A percentile compares a stretch with the other conserved stretches of the same genome.
These are phyloP conservation scores for Cryphonectria nitschkei DNA, from an alignment of 2,329 filamentous ascomycete species.

Conservation along the genomic window DNA sequence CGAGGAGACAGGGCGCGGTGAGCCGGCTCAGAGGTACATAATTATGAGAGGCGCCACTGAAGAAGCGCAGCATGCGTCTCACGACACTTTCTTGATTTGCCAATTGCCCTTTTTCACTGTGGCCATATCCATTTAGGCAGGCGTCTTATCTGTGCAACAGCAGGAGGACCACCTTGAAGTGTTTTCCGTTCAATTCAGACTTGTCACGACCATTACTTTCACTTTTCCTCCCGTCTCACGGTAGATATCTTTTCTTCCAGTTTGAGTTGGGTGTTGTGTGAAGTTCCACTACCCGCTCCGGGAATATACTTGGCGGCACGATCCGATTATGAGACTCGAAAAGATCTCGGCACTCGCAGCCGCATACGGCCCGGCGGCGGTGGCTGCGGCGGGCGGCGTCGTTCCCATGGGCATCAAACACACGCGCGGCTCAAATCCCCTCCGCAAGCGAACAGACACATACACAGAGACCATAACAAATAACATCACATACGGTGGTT, in stretches of 20 bases:
- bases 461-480: constrained; percentile 50
- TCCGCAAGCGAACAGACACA: constrained; percentile 27
- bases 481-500: constrained; percentile 58
- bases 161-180: not conserved
- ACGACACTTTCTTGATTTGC: constrained; percentile 1
- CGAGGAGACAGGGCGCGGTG: not conserved
- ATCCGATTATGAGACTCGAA: constrained; percentile 5
- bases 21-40: constrained; percentile 6
- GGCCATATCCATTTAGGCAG: not conserved
- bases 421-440: constrained; percentile 2
- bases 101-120: not conserved
- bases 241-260: not conserved
- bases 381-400: constrained; percentile 9
- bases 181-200: not conserved
- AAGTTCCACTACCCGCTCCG: too few relatives aligned
- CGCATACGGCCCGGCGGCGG: constrained; percentile 1
- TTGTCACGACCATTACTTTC: too few relatives aligned
- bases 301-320: not conserved
- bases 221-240: not conserved
- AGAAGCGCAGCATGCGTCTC: constrained; percentile 6
- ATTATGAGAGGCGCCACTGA: constrained; percentile 6
- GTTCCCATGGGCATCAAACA: constrained; percentile 14
- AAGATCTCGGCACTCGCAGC: constrained; percentile 3
- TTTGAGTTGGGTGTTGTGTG: not conserved
- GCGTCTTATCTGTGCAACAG: not conserved